phyloP scores from a whole-genome alignment of 2,329 filamentous ascomycete species.

The Monosporascus cannonballus region DNA sequence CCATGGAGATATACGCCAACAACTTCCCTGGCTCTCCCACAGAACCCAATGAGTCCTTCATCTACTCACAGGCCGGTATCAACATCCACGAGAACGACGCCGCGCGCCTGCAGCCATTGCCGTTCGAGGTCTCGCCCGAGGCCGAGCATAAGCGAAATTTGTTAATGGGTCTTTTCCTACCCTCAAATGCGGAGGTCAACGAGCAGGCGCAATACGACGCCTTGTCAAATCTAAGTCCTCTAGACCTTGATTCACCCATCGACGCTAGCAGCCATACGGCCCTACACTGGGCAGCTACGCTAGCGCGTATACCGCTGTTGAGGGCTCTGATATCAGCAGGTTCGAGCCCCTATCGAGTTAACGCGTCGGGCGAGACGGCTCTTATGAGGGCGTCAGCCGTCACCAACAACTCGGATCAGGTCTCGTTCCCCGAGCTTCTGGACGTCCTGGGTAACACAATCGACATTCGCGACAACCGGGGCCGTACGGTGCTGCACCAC shows the following conservation, averaged over 20 bases:
- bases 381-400: slow-evolving; percentile 89
- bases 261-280: slow-evolving; percentile 86
- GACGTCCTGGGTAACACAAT: slow-evolving; percentile 87
- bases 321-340: slow-evolving; percentile 76
- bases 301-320: slow-evolving; percentile 78
- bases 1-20: slow-evolving; percentile 39
- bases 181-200: slow-evolving; percentile 62
- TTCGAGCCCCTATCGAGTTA: slow-evolving; percentile 82
- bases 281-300: slow-evolving; percentile 91
- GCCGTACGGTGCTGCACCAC: slow-evolving; percentile 88
- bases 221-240: slow-evolving; percentile 65
- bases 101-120: slow-evolving; percentile 59
- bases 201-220: slow-evolving; percentile 64
- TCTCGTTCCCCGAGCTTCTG: slow-evolving; percentile 82
- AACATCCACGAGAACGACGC: slow-evolving; percentile 46
- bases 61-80: slow-evolving; percentile 51
- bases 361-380: slow-evolving; percentile 84
- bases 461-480: slow-evolving; percentile 82
- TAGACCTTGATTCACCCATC: slow-evolving; percentile 87
- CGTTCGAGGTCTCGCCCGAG: slow-evolving; percentile 54
- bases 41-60: slow-evolving; percentile 73
- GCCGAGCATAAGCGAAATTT: slow-evolving; percentile 75
- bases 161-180: slow-evolving; percentile 77
- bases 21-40: slow-evolving; percentile 67
- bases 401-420: slow-evolving; percentile 89